Evolutionary conservation across 2,329 filamentous ascomycete genomes (phyloP), one percentile per base, ranked within the genome.

Genomic region (Pyrenophora graminea): DNA sequence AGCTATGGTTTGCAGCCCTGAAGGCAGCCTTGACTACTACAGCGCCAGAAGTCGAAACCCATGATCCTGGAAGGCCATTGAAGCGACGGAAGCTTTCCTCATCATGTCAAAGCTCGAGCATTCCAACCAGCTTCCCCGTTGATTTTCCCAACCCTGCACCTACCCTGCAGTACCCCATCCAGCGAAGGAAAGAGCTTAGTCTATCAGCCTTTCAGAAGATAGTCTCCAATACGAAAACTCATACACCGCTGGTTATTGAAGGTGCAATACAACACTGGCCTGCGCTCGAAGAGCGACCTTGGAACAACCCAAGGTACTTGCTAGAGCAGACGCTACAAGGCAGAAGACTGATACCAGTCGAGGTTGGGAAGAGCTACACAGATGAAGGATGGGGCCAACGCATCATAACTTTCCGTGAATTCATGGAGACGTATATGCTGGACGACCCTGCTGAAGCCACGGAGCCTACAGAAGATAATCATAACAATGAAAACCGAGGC

Each of bases 301-400:
- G 94, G 94, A 79, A 76, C 7, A 83, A 80, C n/a, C 85, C 86
- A 0, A 76, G 77, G 0, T 96, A 97, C 70, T 84, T 96, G 49
- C 78, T 91, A 9, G 79, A 83, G 9, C 81, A 79, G 48, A 97
- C 92, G 0, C 84, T 96, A 31, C 82, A 79, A 2, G 94, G 94
- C 0, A 79, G 86, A 27, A 82, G 94, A 9, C 81, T 96, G 0
- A 89, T 97, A 0, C 93, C 93, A 0, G 82, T 97, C 3, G 92
- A 97, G 70, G 73, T 94, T 2, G 93, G 94, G 0, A 80, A 89
- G 39, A 94, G 88, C 66, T 99, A 97, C 67, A 92, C 91, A 1
- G 91, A 96, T 57, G 82, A 84, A 17, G 87, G 80, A 18, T 97
- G 93, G 92, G 85, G 86, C 0, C 93, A 97, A 72, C 82, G 85